Evolutionary conservation across 257 asterid species (phyloP).

Genomic region (Jacaranda mimosifolia): DNA sequence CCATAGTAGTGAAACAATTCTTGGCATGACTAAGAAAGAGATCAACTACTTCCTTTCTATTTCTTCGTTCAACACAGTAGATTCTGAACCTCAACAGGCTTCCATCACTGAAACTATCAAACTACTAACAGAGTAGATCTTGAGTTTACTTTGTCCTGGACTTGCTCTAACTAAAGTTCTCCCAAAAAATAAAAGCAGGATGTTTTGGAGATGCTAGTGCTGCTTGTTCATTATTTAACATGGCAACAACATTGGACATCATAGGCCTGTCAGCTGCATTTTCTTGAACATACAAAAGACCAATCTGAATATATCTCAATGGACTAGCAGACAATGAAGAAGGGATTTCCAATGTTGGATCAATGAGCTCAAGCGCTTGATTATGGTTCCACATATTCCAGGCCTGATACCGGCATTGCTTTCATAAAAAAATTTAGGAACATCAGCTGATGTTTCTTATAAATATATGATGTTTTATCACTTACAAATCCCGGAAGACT

Average conservation of each 20-base stretch:
- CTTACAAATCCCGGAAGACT: constrained; percentile 46
- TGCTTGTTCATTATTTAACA: constrained; percentile 38
- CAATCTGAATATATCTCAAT: constrained; percentile 38
- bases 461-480: not conserved
- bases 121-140: constrained; percentile 12
- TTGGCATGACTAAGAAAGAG: too few species aligned
- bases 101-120: constrained; percentile 24
- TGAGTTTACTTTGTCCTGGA: constrained; percentile 6
- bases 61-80: not conserved
- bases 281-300: constrained; percentile 40
- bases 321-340: constrained; percentile 29
- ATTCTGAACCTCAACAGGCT: constrained; percentile 19
- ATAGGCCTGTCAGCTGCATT: constrained; percentile 39
- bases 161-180: not conserved
- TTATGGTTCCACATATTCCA: constrained; percentile 42
- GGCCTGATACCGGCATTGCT: constrained; percentile 20
- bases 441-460: not conserved
- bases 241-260: constrained; percentile 36
- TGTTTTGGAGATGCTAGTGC: constrained; percentile 24
- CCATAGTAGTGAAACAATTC: too few species aligned
- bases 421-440: not conserved
- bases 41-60: too few species aligned
- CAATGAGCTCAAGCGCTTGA: constrained; percentile 31
- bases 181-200: constrained; percentile 34
- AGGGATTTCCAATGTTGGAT: constrained; percentile 21